Base-by-base conservation (phyloP, 2,329 filamentous ascomycete genomes). In the Trichoderma sp. region DNA sequence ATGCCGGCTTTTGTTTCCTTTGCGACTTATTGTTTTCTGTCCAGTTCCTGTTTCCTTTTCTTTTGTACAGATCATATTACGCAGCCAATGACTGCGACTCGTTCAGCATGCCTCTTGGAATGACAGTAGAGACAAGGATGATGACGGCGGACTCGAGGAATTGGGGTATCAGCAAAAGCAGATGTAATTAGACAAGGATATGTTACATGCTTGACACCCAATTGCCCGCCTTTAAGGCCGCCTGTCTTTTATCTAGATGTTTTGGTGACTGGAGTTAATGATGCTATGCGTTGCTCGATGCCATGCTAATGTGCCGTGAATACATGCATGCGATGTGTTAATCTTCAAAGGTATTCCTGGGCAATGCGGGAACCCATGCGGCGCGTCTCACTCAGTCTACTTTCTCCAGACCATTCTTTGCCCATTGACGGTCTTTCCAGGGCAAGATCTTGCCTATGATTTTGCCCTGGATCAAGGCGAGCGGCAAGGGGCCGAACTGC, bases 381-480 rank as follows among this genome's bases (percentile, higher is more conserved):
- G 6, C 28, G 19, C 7, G 5, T 15, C 28, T 66, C 12, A 65
- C 21, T 65, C 58, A 60, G 57, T 68, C 48, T 63, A 66, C 43
- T 43, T 75, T 67, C 71, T 80, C 66, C 3, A 85, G 66, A 3
- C 75, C 77, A 68, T 79, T 82, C 14, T 77, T 74, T 19, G 89
- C 78, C 80, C 81, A 85, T 51, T 76, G 76, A 52, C 82, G 79
- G 72, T 83, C 81, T 12, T 74, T 77, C 73, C 80, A 81, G 1
- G 86, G 84, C 67, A 84, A 79, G 45, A 81, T 77, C n/a, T 83
- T 86, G 68, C 84, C 89, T 45, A 94, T 78, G 2, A 95, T 88
- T 75, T 96, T 98, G 54, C 93, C 93, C 71, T 85, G 88, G 51
- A 99, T 85, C 68, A 99, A 79, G 1, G 87, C 94, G 73, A 99